Percentiles rank a stretch among this genome's conserved stretches.
These are phyloP conservation scores for Umbilicus rupestris DNA, from an alignment of 164 flowering plant species.

Conservation along the genomic window DNA sequence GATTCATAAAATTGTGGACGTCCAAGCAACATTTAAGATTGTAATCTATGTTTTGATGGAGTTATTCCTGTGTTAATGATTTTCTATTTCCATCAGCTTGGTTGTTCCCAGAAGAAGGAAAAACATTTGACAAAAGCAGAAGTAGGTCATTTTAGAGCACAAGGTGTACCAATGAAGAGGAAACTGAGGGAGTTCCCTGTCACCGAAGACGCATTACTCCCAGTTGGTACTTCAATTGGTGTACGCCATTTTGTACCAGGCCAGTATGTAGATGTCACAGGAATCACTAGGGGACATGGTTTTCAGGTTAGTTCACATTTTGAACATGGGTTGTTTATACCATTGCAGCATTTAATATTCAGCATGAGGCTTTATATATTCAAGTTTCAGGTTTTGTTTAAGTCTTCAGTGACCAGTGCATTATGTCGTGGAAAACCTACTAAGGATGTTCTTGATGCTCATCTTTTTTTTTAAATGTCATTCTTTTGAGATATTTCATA, in stretches of 20 bases:
- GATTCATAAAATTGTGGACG: too few relatives aligned
- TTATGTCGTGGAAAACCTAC: too few relatives aligned
- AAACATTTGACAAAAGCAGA: slow-evolving; percentile 91
- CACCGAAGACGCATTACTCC: slow-evolving; percentile 89
- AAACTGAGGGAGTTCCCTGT: slow-evolving; percentile 91
- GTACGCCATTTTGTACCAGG: slow-evolving; percentile 98
- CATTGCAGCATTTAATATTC: too few relatives aligned
- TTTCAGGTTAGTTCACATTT: slow-evolving; percentile 72
- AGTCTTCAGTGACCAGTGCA: too few relatives aligned
- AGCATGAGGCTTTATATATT: too few relatives aligned
- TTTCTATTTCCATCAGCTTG: slow-evolving; percentile 45
- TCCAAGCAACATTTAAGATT: slow-evolving; percentile 20
- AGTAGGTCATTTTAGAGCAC: slow-evolving; percentile 96
- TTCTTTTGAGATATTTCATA: too few relatives aligned
- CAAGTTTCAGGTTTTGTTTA: too few relatives aligned
- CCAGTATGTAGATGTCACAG: slow-evolving; percentile 83
- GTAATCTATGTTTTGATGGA: background rate
- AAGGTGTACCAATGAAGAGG: slow-evolving; percentile 88
- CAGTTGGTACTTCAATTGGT: slow-evolving; percentile 65
- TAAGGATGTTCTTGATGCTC: too few relatives aligned
- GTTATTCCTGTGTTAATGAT: background rate
- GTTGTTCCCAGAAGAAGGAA: slow-evolving; percentile 87
- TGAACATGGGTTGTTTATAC: background rate
- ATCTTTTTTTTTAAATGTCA: too few relatives aligned
- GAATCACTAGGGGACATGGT: slow-evolving; percentile 87